Evolutionary conservation across 495 filamentous ascomycete species (phyloP), one percentile per base, ranked within the genome.

Genomic region (Cetradonia linearis): DNA sequence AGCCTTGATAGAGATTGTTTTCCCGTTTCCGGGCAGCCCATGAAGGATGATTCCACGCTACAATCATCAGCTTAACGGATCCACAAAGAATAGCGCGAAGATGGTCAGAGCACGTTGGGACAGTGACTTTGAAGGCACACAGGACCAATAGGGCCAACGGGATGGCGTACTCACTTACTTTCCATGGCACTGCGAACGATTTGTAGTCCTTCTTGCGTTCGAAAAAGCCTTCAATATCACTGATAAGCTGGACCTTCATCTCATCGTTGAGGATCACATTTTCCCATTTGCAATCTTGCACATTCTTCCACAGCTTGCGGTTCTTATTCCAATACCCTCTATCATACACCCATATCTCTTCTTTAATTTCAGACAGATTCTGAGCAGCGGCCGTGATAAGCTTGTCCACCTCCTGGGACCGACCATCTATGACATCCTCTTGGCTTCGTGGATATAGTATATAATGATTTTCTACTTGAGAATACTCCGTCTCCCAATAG

Each of bases 1-100:
- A 20, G 84, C 84, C 71, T 85, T 85, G 72, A 85, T 83, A 31
- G 75, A 77, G 64, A 85, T 80, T 18, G 84, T 86, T 71, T 87
- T 87, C 4, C 84, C 84, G 62, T 85, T 86, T 14, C 78, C 76
- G 2, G 78, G 77, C 1, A 74, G 66, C 28, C 76, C 75, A 62
- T 78, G 71, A 31, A 77, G 63, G 49, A 78, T 78, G 58, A 60
- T 37, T 23, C 47, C 44, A 2, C 58, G 30, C 31, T 38, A 38
- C 1, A 38, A 3, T 38, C 1, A 38, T 38, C 36, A 38, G 36
- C 36, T 38, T 38, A 38, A 38, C 1, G 36, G 5, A 65, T 20
- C 25, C 58, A 44, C 48, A 63, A 65, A 48, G 63, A 55, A 8
- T 48, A 55, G 34, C 28, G 55, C 10, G 57, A 33, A 18, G 31